phyloP scores from a whole-genome alignment of 139 green algal species.

The Raphidocelis subcapitata region DNA sequence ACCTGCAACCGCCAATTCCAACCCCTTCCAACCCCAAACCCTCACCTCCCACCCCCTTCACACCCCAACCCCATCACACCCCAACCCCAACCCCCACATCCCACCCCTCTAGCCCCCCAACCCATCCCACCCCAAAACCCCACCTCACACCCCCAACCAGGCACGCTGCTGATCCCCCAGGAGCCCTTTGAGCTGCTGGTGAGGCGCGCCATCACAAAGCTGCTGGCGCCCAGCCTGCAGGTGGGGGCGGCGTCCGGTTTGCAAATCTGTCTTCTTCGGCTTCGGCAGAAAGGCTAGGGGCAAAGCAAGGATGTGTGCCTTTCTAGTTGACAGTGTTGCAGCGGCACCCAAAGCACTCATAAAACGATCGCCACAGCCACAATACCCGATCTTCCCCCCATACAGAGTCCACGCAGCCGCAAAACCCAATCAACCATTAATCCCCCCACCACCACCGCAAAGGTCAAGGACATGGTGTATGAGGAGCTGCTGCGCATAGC shows the following conservation, averaged over 20 bases:
- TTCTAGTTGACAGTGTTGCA: too few relatives aligned
- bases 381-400: too few relatives aligned
- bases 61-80: neutral
- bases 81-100: too few relatives aligned
- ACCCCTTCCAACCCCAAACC: neutral
- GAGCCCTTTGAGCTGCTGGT: constrained; percentile 96
- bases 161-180: constrained; percentile 85
- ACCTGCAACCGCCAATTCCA: neutral
- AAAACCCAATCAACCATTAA: too few relatives aligned
- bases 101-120: neutral
- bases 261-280: too few relatives aligned
- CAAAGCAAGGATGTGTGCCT: neutral
- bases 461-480: constrained; percentile 48
- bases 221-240: too few relatives aligned
- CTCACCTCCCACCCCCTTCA: neutral
- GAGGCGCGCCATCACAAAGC: constrained; percentile 64
- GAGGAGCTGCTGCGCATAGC: constrained; percentile 86
- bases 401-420: too few relatives aligned
- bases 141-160: constrained; percentile 27
- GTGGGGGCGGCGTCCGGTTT: too few relatives aligned
- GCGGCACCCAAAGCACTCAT: too few relatives aligned
- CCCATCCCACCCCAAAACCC: neutral
- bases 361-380: too few relatives aligned
- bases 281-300: neutral
- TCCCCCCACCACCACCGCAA: too few relatives aligned